Evolutionary conservation across 2,329 filamentous ascomycete genomes (phyloP).

Genomic region (Zymoseptoria brevis): DNA sequence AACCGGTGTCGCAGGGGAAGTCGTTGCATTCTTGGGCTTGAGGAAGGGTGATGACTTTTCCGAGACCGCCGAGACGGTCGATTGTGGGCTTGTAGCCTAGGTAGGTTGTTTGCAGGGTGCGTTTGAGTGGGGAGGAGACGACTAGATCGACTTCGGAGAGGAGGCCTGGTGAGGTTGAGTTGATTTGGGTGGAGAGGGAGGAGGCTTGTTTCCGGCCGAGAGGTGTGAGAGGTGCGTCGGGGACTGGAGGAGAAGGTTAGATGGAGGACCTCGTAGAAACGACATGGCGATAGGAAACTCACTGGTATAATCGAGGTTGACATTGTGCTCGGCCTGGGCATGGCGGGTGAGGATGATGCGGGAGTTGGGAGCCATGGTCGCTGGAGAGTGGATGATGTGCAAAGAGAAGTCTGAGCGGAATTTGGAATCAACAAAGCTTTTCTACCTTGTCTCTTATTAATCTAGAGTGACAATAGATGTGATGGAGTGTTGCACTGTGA

Average conservation of each 20-base stretch:
- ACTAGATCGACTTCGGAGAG: slow-evolving; percentile 24
- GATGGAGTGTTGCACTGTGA: too few species aligned
- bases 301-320: slow-evolving; percentile 27
- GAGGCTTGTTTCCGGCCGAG: slow-evolving; percentile 29
- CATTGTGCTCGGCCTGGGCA: slow-evolving; percentile 30
- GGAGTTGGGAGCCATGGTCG: slow-evolving; percentile 27
- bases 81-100: slow-evolving; percentile 24
- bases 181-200: slow-evolving; percentile 22
- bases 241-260: slow-evolving; percentile 15
- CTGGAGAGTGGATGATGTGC: not conserved
- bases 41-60: slow-evolving; percentile 24
- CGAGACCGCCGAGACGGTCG: slow-evolving; percentile 21
- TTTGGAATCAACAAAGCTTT: not conserved
- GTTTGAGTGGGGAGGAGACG: slow-evolving; percentile 25
- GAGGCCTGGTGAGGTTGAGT: slow-evolving; percentile 3
- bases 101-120: slow-evolving; percentile 28
- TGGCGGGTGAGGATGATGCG: slow-evolving; percentile 28
- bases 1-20: slow-evolving; percentile 27
- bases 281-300: not conserved
- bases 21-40: slow-evolving; percentile 29
- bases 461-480: not conserved
- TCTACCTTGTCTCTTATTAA: not conserved
- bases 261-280: not conserved
- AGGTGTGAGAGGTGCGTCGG: slow-evolving; percentile 26
- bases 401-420: not conserved